Base-by-base conservation (phyloP, 139 green algal species). In the Chlamydomonas incerta region DNA sequence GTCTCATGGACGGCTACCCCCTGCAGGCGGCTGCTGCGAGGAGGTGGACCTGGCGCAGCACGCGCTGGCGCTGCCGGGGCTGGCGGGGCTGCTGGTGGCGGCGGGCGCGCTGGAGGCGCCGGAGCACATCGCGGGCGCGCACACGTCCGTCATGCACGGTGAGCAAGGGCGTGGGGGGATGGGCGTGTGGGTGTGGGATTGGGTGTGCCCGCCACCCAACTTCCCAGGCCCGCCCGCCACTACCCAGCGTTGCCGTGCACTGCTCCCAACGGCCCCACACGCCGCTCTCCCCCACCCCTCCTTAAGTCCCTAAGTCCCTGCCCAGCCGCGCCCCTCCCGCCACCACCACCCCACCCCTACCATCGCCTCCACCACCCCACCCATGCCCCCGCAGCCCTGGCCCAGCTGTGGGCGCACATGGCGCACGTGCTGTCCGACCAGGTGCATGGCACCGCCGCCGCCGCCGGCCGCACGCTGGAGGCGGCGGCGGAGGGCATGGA, bases 31-130 rank as follows among this genome's bases (percentile, higher is more conserved):
- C n/a, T 46, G n/a, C 50, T 80, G 72, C 72, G 72, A 66, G n/a
- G 50, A 67, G 50, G 72, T 80, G 72, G 72, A 80, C 72, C 72
- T 80, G 72, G 72, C 72, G 50, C 72, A 80, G 72, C 72, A 80
- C 50, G 14, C 21, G 1, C 50, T 80, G 72, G 72, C 72, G 72
- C 72, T 80, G 72, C 50, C 72, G n/a, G 72, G 14, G 47, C 72
- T 80, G 72, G 72, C 72, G 29, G 50, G 31, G n/a, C 9, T 17
- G n/a, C 72, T 80, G 72, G 72, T 17, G 72, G 72, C 50, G 50
- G 29, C 66, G n/a, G 72, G 72, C 28, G 72, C 72, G 33, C 55
- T 80, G 72, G 72, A 66, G 14, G 72, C 66, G 15, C 10, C 17
- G 50, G 72, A 5, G 72, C 50, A 67, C 10, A 13, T 80, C 47